These are phyloP conservation scores for Nannochloropsis oceanica DNA, from an alignment of 108 stramenopile species.

Conservation along the genomic window DNA sequence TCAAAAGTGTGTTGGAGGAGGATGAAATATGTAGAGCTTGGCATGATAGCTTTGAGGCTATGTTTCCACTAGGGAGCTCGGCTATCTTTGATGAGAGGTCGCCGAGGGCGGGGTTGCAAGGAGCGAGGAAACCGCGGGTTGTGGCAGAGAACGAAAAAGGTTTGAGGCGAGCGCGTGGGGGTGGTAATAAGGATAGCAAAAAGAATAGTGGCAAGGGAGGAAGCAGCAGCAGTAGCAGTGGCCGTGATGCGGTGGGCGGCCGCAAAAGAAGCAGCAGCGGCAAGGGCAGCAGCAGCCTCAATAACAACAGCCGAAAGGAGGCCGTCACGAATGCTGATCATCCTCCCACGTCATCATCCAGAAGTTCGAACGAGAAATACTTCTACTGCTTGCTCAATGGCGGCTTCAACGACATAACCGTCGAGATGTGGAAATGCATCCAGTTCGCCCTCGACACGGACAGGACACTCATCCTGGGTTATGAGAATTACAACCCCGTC, in stretches of 20 bases:
- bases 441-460: neutral
- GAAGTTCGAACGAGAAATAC: neutral
- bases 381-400: neutral
- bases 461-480: neutral
- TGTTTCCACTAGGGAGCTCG: neutral
- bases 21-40: neutral
- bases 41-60: neutral
- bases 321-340: neutral
- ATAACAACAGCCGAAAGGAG: neutral
- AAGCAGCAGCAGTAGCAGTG: neutral
- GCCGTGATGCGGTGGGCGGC: neutral
- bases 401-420: neutral
- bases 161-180: neutral
- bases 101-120: neutral
- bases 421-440: neutral
- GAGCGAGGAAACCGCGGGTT: neutral
- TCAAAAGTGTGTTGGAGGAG: neutral
- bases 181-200: neutral
- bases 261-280: neutral
- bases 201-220: neutral
- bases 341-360: neutral
- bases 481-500: neutral
- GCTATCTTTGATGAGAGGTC: neutral
- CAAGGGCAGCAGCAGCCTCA: neutral
- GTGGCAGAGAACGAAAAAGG: neutral